phyloP scores from a whole-genome alignment of 139 green algal genomes.

The Pycnococcus provasolii region DNA sequence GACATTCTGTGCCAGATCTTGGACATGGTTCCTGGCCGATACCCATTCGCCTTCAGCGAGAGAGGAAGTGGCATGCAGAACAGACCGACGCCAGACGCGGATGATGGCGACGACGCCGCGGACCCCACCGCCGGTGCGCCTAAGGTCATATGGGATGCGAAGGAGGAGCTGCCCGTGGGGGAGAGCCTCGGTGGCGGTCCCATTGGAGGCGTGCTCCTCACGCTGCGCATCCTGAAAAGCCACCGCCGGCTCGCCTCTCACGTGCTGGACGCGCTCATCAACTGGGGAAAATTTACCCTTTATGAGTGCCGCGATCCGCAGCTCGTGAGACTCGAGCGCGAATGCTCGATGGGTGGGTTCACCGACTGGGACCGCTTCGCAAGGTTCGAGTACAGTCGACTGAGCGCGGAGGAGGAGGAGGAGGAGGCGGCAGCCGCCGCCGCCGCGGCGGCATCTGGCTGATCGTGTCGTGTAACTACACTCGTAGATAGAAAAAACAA shows the following conservation, averaged over 20 bases:
- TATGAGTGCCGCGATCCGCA: slow-evolving; percentile 92
- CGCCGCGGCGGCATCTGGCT: slow-evolving; percentile 21
- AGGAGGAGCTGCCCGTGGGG: background rate
- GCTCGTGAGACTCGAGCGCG: slow-evolving; percentile 56
- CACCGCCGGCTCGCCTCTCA: slow-evolving; percentile 54
- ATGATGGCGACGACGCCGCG: slow-evolving; percentile 45
- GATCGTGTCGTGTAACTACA: too few species aligned
- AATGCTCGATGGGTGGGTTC: slow-evolving; percentile 38
- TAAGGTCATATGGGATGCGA: background rate
- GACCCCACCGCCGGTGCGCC: background rate
- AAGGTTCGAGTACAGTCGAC: slow-evolving; percentile 63
- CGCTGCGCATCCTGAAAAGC: slow-evolving; percentile 69
- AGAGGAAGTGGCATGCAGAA: too few species aligned
- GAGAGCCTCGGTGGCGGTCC: background rate
- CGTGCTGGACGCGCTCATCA: slow-evolving; percentile 98
- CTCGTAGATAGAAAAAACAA: too few species aligned
- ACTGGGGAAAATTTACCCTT: slow-evolving; percentile 96
- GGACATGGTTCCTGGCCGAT: slow-evolving; percentile 62
- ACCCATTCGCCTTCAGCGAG: too few species aligned
- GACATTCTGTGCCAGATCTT: slow-evolving; percentile 90
- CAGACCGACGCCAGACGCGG: too few species aligned
- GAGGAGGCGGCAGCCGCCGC: slow-evolving; percentile 35
- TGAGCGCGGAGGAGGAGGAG: slow-evolving; percentile 78
- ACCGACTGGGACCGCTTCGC: slow-evolving; percentile 79
- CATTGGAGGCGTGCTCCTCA: slow-evolving; percentile 35